Evolutionary conservation across 257 asterid species (phyloP).

Genomic region (Plantago major): DNA sequence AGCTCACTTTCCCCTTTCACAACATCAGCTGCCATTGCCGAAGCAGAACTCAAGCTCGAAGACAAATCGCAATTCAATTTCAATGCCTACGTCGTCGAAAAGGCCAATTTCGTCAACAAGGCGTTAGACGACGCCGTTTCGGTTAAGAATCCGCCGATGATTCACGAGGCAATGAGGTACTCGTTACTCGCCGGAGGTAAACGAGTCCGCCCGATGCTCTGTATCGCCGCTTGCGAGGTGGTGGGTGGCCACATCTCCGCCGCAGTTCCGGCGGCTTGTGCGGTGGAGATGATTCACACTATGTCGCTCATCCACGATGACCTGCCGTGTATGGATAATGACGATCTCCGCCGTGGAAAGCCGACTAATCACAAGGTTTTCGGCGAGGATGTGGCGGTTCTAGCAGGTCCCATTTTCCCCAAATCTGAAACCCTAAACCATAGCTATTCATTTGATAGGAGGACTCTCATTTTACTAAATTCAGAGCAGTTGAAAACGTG

Average conservation of each 20-base stretch:
- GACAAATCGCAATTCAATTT: conserved; percentile 24
- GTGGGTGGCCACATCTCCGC: conserved; percentile 31
- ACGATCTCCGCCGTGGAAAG: conserved; percentile 40
- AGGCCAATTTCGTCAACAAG: conserved; percentile 25
- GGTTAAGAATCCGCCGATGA: conserved; percentile 26
- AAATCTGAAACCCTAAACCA: background rate
- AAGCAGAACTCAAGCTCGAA: conserved; percentile 7
- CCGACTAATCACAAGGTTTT: conserved; percentile 41
- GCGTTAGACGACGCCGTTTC: conserved; percentile 40
- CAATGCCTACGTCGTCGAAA: conserved; percentile 28
- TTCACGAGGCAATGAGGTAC: conserved; percentile 42
- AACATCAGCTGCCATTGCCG: conserved; percentile 15
- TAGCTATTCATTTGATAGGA: background rate
- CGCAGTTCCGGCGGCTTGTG: conserved; percentile 39
- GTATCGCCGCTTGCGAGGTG: conserved; percentile 39
- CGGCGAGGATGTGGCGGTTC: conserved; percentile 38
- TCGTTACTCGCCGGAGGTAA: conserved; percentile 40
- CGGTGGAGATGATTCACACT: conserved; percentile 49
- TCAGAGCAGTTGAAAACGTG: too few relatives aligned
- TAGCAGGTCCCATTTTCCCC: conserved; percentile 24
- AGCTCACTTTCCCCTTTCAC: conserved; percentile 9
- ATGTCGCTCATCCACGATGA: conserved; percentile 42
- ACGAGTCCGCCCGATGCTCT: conserved; percentile 36
- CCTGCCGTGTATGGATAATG: conserved; percentile 43
- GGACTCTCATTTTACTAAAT: background rate